These are phyloP conservation scores for Russula sp. DNA, from an alignment of 768 basidiomycete species.

Conservation along the genomic window DNA sequence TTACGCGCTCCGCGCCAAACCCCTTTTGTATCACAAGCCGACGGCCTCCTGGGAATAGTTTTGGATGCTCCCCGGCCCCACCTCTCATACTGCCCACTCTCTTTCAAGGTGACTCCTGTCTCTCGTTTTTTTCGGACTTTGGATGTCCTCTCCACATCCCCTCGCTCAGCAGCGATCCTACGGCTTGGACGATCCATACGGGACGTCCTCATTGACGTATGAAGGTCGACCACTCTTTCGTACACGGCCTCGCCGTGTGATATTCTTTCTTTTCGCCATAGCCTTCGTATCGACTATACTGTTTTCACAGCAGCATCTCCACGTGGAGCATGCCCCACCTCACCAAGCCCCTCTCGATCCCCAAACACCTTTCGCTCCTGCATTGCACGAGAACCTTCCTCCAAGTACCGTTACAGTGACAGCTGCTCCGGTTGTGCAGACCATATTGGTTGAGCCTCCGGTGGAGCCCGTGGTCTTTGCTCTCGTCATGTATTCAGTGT, in stretches of 20 bases:
- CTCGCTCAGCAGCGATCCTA: not conserved
- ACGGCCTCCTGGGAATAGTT: too few species aligned
- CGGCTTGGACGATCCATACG: not conserved
- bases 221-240: not conserved
- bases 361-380: not conserved
- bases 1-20: too few species aligned
- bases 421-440: not conserved
- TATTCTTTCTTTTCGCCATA: not conserved
- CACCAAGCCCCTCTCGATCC: not conserved
- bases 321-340: not conserved
- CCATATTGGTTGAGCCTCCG: not conserved
- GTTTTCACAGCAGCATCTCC: not conserved
- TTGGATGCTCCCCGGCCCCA: too few species aligned
- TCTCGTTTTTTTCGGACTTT: not conserved
- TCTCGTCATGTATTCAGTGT: slow-evolving; percentile 18
- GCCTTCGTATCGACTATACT: not conserved
- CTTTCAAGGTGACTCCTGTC: not conserved
- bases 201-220: not conserved
- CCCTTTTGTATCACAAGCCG: too few species aligned
- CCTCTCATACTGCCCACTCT: too few species aligned
- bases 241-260: not conserved
- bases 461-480: slow-evolving; percentile 17
- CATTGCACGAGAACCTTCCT: not conserved
- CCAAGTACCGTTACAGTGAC: not conserved
- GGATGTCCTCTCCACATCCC: not conserved